Percentiles rank a stretch among this genome's conserved stretches.
phyloP scores from a whole-genome alignment of 2,329 filamentous ascomycete genomes.

The Lachnellula arida region DNA sequence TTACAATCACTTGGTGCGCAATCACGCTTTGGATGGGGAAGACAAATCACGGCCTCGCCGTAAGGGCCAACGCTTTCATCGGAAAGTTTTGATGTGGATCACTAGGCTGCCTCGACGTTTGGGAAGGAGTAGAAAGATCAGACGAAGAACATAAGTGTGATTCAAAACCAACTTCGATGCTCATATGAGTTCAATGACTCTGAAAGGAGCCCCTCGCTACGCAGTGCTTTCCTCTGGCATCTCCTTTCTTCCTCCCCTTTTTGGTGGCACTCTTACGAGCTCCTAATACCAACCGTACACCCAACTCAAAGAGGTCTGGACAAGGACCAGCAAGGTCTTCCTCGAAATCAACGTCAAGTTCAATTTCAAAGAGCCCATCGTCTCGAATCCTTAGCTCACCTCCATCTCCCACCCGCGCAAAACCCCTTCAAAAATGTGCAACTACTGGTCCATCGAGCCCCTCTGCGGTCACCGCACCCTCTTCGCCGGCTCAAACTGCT shows the following conservation, averaged over 20 bases:
- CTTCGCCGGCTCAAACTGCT: conserved; percentile 27
- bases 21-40: neutral
- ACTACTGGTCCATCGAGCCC: conserved; percentile 24
- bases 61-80: neutral
- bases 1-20: conserved; percentile 5
- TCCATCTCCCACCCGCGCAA: neutral
- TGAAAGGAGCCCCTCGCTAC: conserved; percentile 1
- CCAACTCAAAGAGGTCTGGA: neutral
- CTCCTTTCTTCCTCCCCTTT: neutral
- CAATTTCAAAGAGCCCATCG: neutral
- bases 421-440: conserved; percentile 24
- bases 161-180: conserved; percentile 1
- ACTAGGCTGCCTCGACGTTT: conserved; percentile 2
- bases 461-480: conserved; percentile 29
- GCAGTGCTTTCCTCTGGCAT: neutral
- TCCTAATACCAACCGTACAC: neutral
- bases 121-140: conserved; percentile 2
- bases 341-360: neutral
- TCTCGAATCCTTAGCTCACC: neutral
- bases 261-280: conserved; percentile 1
- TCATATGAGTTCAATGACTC: neutral
- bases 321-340: neutral
- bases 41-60: neutral
- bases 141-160: neutral
- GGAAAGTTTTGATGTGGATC: conserved; percentile 1